Percentiles rank a stretch among this genome's conserved stretches.
Conservation (phyloP, 257 asterid species). For the Salvia rosmarinus region DNA sequence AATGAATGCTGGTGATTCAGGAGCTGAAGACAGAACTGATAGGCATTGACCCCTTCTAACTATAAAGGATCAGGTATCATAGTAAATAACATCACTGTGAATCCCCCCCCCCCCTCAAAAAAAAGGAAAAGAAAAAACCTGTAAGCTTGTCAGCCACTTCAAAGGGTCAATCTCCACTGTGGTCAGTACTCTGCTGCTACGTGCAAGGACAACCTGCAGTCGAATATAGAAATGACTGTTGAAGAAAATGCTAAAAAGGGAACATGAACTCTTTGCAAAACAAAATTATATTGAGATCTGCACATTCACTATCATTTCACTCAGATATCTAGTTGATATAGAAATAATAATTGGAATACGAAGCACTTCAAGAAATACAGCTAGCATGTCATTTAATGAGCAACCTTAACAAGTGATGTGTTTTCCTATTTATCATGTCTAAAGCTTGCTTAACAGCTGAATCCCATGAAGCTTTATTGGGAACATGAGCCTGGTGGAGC, state of each 20-base stretch:
- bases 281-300: neutral
- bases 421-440: slow-evolving; percentile 61
- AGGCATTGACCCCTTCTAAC: slow-evolving; percentile 80
- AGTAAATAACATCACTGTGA: slow-evolving; percentile 24
- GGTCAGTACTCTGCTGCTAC: slow-evolving; percentile 85
- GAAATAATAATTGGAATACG: neutral
- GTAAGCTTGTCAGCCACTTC: slow-evolving; percentile 72
- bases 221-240: slow-evolving; percentile 9
- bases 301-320: neutral
- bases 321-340: slow-evolving; percentile 16
- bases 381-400: slow-evolving; percentile 8
- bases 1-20: slow-evolving; percentile 86
- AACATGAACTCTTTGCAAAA: neutral
- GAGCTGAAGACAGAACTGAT: slow-evolving; percentile 92
- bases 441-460: slow-evolving; percentile 66
- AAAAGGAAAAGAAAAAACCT: slow-evolving; percentile 45
- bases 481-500: slow-evolving; percentile 66
- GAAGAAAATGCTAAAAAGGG: neutral
- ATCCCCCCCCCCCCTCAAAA: neutral
- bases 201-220: slow-evolving; percentile 92
- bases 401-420: slow-evolving; percentile 76
- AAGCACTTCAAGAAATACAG: neutral
- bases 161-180: slow-evolving; percentile 74
- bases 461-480: slow-evolving; percentile 77
- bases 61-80: slow-evolving; percentile 38